Percentiles rank a stretch among this genome's conserved stretches.
phyloP scores from a whole-genome alignment of 2,329 filamentous ascomycete species.

The Colletotrichum eleusines region DNA sequence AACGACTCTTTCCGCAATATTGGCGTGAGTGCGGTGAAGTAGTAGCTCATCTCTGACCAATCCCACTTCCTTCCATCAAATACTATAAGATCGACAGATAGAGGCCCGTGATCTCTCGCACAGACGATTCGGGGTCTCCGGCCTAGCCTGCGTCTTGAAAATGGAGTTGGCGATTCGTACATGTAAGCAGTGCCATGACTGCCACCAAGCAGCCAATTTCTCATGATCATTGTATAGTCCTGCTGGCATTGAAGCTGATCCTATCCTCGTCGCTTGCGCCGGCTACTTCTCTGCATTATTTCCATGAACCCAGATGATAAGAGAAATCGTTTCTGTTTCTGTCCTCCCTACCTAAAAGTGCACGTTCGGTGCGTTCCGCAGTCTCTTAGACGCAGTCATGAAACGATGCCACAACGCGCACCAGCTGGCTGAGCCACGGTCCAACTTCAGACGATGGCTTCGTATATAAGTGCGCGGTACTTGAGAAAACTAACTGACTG shows the following conservation, averaged over 20 bases:
- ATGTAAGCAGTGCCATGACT: not conserved
- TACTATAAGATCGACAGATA: not conserved
- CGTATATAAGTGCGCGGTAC: conserved; percentile 9
- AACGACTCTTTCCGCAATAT: no score
- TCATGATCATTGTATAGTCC: not conserved
- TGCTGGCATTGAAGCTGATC: no score
- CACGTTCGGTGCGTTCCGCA: not conserved
- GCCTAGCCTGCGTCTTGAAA: not conserved
- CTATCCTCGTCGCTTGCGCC: not conserved
- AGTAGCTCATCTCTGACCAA: no score
- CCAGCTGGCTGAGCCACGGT: conserved; percentile 6
- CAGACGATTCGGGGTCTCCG: not conserved
- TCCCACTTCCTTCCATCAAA: no score
- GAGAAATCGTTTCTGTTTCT: not conserved
- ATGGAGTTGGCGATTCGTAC: not conserved
- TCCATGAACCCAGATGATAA: not conserved
- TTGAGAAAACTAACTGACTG: no score
- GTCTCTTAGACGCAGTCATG: conserved; percentile 17
- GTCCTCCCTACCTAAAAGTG: not conserved
- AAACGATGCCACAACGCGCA: conserved; percentile 20
- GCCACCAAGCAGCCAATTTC: not conserved
- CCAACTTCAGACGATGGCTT: conserved; percentile 21
- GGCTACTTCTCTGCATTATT: no score
- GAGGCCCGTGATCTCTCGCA: conserved; percentile 5
- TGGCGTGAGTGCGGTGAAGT: no score